A percentile compares a stretch with the other conserved stretches of the same genome.
Evolutionary conservation across 2,329 filamentous ascomycete species (phyloP).

Genomic region (Curvularia sp.): DNA sequence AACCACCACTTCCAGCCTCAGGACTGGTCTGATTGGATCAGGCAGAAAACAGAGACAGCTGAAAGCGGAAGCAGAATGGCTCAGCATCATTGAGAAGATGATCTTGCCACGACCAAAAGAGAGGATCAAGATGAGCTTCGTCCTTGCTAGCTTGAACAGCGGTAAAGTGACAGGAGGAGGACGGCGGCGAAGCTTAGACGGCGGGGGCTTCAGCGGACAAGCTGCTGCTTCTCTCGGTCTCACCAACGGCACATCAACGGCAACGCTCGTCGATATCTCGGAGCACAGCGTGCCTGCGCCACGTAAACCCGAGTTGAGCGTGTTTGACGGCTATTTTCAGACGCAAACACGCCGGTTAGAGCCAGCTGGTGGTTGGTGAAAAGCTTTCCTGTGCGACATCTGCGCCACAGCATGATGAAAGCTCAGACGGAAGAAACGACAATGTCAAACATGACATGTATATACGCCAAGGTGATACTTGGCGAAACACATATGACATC

Average conservation of each 20-base stretch:
- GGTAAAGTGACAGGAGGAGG: constrained; percentile 38
- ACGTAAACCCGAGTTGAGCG: constrained; percentile 42
- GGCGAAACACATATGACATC: constrained; percentile 21
- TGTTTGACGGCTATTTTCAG: constrained; percentile 48
- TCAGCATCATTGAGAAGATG: constrained; percentile 49
- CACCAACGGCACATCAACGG: constrained; percentile 16
- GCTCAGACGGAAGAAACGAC: background rate
- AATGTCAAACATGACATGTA: constrained; percentile 9
- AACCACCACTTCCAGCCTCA: constrained; percentile 39
- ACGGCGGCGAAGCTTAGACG: constrained; percentile 47
- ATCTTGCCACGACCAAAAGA: constrained; percentile 42
- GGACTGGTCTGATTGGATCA: constrained; percentile 39
- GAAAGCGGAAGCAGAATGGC: constrained; percentile 44
- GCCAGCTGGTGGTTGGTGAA: constrained; percentile 32
- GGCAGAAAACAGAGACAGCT: constrained; percentile 43
- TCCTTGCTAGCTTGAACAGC: constrained; percentile 39
- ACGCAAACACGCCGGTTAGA: constrained; percentile 38
- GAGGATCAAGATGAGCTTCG: constrained; percentile 44
- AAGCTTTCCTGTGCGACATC: background rate
- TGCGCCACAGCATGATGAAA: background rate
- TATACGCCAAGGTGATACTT: constrained; percentile 17
- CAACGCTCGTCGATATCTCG: constrained; percentile 27
- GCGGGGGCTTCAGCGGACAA: constrained; percentile 44
- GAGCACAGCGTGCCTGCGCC: constrained; percentile 17
- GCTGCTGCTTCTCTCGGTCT: constrained; percentile 30